Evolutionary conservation across 73 alveolate genomes (phyloP).

Genomic region (Paramecium tetraurelia): DNA sequence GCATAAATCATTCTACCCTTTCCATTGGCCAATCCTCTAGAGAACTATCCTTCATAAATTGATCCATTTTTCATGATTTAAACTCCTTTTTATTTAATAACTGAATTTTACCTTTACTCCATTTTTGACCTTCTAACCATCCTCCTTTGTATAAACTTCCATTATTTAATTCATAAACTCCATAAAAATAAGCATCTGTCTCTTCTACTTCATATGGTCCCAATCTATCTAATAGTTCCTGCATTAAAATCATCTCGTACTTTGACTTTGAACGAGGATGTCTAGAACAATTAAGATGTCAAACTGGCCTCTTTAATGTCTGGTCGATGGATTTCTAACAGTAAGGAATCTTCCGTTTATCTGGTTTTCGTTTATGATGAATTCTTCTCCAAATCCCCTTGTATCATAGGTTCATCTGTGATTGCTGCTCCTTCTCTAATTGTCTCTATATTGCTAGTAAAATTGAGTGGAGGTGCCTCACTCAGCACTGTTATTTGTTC

Average conservation of each 20-base stretch:
- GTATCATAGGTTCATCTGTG: neutral
- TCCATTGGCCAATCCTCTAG: constrained; percentile 80
- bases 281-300: neutral
- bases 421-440: neutral
- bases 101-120: constrained; percentile 66
- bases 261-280: neutral
- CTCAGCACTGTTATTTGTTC: neutral
- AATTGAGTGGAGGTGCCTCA: constrained; percentile 17
- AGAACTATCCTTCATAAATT: constrained; percentile 51
- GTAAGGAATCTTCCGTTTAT: constrained; percentile 11
- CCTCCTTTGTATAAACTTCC: constrained; percentile 63
- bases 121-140: constrained; percentile 60
- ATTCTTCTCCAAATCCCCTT: neutral
- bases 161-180: constrained; percentile 55
- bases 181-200: constrained; percentile 27
- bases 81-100: constrained; percentile 58
- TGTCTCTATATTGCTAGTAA: neutral
- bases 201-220: constrained; percentile 30
- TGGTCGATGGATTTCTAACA: constrained; percentile 30
- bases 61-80: constrained; percentile 52
- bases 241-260: neutral
- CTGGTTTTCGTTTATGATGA: neutral
- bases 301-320: neutral
- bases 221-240: neutral
- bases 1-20: constrained; percentile 79